Evolutionary conservation across 169 alveolate species (phyloP).

Genomic region (Cryptosporidium ubiquitum): DNA sequence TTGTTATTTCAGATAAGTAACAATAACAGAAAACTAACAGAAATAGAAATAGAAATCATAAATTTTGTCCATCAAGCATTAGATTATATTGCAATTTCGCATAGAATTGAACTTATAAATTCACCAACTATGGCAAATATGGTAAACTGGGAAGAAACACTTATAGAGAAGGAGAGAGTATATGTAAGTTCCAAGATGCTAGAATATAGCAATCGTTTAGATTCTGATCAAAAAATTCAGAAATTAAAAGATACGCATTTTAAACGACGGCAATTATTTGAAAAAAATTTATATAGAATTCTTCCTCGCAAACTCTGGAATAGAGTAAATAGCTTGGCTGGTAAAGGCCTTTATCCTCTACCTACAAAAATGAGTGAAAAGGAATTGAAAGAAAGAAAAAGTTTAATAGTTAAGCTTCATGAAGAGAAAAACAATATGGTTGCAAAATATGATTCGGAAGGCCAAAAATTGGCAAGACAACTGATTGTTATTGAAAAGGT

Average conservation of each 20-base stretch:
- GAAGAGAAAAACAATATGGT: slow-evolving; percentile 62
- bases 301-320: slow-evolving; percentile 65
- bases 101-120: slow-evolving; percentile 55
- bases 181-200: slow-evolving; percentile 26
- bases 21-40: slow-evolving; percentile 55
- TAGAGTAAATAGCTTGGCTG: slow-evolving; percentile 29
- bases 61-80: slow-evolving; percentile 64
- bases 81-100: slow-evolving; percentile 68
- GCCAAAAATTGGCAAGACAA: slow-evolving; percentile 37
- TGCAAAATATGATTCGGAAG: slow-evolving; percentile 42
- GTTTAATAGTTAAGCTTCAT: slow-evolving; percentile 38
- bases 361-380: slow-evolving; percentile 50
- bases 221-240: slow-evolving; percentile 43
- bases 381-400: slow-evolving; percentile 58
- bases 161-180: slow-evolving; percentile 9
- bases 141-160: slow-evolving; percentile 51
- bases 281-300: slow-evolving; percentile 26
- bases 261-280: slow-evolving; percentile 40
- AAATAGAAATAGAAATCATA: slow-evolving; percentile 43
- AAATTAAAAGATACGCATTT: slow-evolving; percentile 44
- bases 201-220: slow-evolving; percentile 56
- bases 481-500: slow-evolving; percentile 54
- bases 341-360: slow-evolving; percentile 63
- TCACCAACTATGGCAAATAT: slow-evolving; percentile 39
- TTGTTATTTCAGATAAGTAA: slow-evolving; percentile 59